Evolutionary conservation across 768 basidiomycete genomes (phyloP).

Genomic region (Mycena leptocephala): DNA sequence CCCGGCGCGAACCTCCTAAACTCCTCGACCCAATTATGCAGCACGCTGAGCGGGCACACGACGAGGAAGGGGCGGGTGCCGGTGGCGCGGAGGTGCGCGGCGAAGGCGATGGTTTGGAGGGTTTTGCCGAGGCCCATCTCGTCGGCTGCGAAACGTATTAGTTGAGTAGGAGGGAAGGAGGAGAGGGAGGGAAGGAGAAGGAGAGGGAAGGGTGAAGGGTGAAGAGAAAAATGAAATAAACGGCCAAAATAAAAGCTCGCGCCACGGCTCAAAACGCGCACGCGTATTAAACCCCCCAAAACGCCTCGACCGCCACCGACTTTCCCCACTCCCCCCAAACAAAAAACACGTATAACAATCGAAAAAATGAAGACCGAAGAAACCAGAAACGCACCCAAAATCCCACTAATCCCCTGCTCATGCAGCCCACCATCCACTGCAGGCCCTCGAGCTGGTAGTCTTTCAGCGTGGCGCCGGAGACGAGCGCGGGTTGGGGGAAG

Average conservation of each 20-base stretch:
- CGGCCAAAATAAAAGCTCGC: no score
- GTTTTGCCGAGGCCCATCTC: conserved; percentile 99
- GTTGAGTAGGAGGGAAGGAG: no score
- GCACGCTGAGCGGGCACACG: conserved; percentile 93
- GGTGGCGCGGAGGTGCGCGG: conserved; percentile 86
- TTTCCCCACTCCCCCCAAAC: no score
- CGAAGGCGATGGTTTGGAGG: conserved; percentile 94
- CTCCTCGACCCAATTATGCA: conserved; percentile 93
- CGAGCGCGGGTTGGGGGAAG: conserved; percentile 82
- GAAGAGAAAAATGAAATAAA: no score
- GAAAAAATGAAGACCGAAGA: neutral
- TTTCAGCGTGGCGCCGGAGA: conserved; percentile 91
- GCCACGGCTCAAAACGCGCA: no score
- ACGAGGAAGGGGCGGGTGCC: conserved; percentile 86
- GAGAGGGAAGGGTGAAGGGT: no score
- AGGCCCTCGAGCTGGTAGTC: conserved; percentile 95
- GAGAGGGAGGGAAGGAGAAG: no score
- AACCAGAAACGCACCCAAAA: conserved; percentile 69
- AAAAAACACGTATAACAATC: neutral
- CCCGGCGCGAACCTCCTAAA: conserved; percentile 88
- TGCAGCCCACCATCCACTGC: conserved; percentile 96
- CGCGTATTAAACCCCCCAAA: no score
- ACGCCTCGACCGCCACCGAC: no score
- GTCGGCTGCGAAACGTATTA: conserved; percentile 84
- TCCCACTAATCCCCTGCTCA: conserved; percentile 88